Evolutionary conservation across 1,139 yeast species (phyloP).

Genomic region (Blastobotrys indianensis): DNA sequence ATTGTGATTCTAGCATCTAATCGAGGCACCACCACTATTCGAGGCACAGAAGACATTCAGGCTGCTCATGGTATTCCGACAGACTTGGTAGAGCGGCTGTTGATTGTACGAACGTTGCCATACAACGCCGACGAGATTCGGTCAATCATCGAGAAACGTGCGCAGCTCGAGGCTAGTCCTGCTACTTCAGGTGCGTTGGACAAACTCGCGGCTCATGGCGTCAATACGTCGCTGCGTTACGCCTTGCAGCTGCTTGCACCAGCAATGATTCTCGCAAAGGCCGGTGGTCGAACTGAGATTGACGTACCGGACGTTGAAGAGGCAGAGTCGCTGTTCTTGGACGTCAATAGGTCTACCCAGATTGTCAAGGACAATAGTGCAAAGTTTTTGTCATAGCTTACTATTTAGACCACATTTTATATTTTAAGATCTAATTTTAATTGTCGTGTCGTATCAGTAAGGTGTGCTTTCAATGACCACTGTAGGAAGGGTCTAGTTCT

Average conservation of each 20-base stretch:
- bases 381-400: conserved; percentile 26
- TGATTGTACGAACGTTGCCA: conserved; percentile 87
- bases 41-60: conserved; percentile 83
- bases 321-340: conserved; percentile 78
- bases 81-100: conserved; percentile 82
- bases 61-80: conserved; percentile 98
- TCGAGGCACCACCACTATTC: conserved; percentile 84
- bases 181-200: conserved; percentile 64
- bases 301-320: conserved; percentile 72
- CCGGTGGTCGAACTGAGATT: conserved; percentile 69
- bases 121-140: conserved; percentile 79
- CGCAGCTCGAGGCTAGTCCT: conserved; percentile 65
- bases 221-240: conserved; percentile 76
- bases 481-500: too few species aligned
- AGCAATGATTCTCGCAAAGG: conserved; percentile 72
- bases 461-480: too few species aligned
- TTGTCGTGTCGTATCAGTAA: too few species aligned
- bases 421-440: too few species aligned
- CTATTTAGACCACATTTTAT: background rate
- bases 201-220: conserved; percentile 64
- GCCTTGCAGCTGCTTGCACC: conserved; percentile 89
- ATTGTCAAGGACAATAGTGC: conserved; percentile 48
- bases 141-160: conserved; percentile 74
- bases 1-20: conserved; percentile 92
- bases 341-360: conserved; percentile 78